Percentiles rank a stretch among this genome's conserved stretches.
Evolutionary conservation across 2,329 filamentous ascomycete genomes (phyloP).

Genomic region (Penicillium rolfsii): DNA sequence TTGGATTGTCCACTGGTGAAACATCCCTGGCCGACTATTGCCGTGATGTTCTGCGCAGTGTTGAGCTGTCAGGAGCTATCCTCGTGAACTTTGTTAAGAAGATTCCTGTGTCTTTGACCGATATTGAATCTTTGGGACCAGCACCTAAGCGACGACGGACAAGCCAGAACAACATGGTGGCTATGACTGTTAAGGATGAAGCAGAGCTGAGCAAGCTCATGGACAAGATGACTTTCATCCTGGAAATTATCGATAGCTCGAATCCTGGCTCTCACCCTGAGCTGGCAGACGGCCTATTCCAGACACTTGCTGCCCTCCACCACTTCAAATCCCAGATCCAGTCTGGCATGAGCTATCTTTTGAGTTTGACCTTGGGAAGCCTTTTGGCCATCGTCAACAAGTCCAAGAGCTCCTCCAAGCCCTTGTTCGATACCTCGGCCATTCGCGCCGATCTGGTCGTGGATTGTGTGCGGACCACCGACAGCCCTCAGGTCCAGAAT

Average conservation of each 20-base stretch:
- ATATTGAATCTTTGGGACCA: slow-evolving; percentile 71
- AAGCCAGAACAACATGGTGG: slow-evolving; percentile 70
- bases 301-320: slow-evolving; percentile 82
- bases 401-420: slow-evolving; percentile 56
- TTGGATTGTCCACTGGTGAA: slow-evolving; percentile 34
- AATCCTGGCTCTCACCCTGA: slow-evolving; percentile 73
- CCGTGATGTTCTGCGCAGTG: slow-evolving; percentile 70
- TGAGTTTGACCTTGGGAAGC: slow-evolving; percentile 80
- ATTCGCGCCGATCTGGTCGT: slow-evolving; percentile 90
- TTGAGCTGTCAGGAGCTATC: slow-evolving; percentile 73
- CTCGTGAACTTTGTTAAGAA: slow-evolving; percentile 73
- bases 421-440: slow-evolving; percentile 72
- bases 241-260: slow-evolving; percentile 85
- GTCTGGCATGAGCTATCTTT: slow-evolving; percentile 86
- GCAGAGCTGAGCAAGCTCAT: slow-evolving; percentile 69
- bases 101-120: slow-evolving; percentile 69
- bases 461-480: slow-evolving; percentile 88
- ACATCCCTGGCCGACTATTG: slow-evolving; percentile 37
- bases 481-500: slow-evolving; percentile 92
- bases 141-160: slow-evolving; percentile 78
- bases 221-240: slow-evolving; percentile 78
- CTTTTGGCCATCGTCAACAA: slow-evolving; percentile 81
- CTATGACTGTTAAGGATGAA: slow-evolving; percentile 63
- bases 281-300: slow-evolving; percentile 78
- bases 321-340: slow-evolving; percentile 79